phyloP scores from a whole-genome alignment of 345 rosid species.

The Populus alba region DNA sequence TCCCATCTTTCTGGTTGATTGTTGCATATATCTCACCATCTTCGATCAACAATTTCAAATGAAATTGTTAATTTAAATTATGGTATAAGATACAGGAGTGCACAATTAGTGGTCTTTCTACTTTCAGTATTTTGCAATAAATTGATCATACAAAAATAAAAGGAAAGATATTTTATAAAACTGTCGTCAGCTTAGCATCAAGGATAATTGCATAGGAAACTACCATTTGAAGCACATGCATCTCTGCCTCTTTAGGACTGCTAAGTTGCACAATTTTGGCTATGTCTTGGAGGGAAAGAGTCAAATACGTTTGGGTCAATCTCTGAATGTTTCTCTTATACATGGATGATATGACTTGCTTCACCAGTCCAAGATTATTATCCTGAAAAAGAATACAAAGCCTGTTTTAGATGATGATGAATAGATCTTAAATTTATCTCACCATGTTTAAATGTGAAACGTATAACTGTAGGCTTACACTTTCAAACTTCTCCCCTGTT shows the following conservation, averaged over 20 bases:
- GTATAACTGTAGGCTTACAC: conserved; percentile 37
- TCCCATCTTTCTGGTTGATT: conserved; percentile 98
- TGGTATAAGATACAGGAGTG: not conserved
- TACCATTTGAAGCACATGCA: conserved; percentile 99
- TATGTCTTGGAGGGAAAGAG: conserved; percentile 95
- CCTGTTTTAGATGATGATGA: conserved; percentile 15
- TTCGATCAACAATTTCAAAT: conserved; percentile 58
- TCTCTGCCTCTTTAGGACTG: conserved; percentile 89
- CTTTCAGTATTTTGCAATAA: not conserved
- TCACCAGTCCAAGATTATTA: conserved; percentile 87
- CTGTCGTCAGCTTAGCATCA: not conserved
- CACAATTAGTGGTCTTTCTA: conserved; percentile 4
- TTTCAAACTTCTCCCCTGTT: conserved; percentile 55
- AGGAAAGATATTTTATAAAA: too few species aligned
- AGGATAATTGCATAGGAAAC: not conserved
- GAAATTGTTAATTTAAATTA: conserved; percentile 4
- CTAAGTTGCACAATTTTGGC: conserved; percentile 75
- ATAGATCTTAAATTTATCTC: not conserved
- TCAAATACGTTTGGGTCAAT: conserved; percentile 89
- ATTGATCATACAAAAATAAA: not conserved
- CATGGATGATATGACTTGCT: conserved; percentile 89
- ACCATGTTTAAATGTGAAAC: too few species aligned
- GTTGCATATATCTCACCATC: conserved; percentile 96
- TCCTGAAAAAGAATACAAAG: conserved; percentile 54
- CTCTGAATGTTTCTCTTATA: conserved; percentile 94